Percentiles rank a stretch among this genome's conserved stretches.
Conservation (phyloP, 2,329 filamentous ascomycete species). For the Trichoderma polysporum region DNA sequence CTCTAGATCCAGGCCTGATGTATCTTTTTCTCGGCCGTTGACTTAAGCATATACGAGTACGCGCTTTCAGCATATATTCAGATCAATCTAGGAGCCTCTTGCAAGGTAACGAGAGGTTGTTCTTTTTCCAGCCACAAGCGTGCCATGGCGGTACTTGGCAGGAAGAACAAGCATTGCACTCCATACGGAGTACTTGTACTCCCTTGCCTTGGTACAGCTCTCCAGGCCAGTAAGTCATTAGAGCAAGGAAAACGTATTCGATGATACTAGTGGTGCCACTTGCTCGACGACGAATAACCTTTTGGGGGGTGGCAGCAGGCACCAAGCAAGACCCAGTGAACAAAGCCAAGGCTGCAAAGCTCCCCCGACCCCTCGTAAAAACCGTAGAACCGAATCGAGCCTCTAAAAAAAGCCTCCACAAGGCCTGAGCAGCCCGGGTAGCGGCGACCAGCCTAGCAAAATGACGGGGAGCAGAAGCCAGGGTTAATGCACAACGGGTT, state of each 20-base stretch:
- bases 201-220: conserved; percentile 1
- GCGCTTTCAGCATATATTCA: background rate
- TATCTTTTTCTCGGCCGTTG: background rate
- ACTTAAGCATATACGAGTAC: background rate
- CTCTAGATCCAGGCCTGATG: conserved; percentile 5
- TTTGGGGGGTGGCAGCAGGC: conserved; percentile 12
- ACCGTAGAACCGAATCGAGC: conserved; percentile 18
- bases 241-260: background rate
- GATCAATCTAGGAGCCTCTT: background rate
- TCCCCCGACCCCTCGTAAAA: conserved; percentile 5
- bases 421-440: conserved; percentile 17
- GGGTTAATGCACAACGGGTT: conserved; percentile 20
- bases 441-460: conserved; percentile 19
- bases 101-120: background rate
- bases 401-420: conserved; percentile 17
- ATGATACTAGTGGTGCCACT: conserved; percentile 19
- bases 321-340: conserved; percentile 2
- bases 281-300: conserved; percentile 9
- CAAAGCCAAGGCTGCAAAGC: conserved; percentile 12
- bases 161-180: background rate
- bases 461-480: conserved; percentile 19
- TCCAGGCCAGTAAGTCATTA: conserved; percentile 1
- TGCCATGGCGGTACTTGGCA: conserved; percentile 2
- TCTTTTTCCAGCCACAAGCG: background rate
- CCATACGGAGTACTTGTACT: background rate